These are phyloP conservation scores for Macrocybe gigantea DNA, from an alignment of 768 basidiomycete species.

Conservation along the genomic window DNA sequence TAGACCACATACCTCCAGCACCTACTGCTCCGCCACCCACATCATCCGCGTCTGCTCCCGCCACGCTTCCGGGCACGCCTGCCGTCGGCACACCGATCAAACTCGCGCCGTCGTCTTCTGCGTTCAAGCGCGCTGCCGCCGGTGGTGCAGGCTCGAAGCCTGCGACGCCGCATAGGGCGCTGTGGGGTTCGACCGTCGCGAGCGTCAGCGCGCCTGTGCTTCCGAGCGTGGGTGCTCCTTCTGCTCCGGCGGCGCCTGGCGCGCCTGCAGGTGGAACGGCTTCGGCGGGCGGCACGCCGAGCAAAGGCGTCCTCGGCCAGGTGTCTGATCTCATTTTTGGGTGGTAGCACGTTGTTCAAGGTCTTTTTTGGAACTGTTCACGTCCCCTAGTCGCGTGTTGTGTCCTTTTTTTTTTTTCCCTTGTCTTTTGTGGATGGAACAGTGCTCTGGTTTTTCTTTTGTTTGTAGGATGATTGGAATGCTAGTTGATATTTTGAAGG, in stretches of 20 bases:
- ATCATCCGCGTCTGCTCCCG: constrained; percentile 4
- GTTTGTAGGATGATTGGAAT: too few species aligned
- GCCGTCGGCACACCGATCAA: constrained; percentile 65
- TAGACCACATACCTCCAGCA: constrained; percentile 33
- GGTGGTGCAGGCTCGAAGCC: constrained; percentile 17
- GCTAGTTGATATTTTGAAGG: too few species aligned
- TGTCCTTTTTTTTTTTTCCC: constrained; percentile 12
- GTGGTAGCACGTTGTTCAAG: constrained; percentile 41
- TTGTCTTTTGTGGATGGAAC: constrained; percentile 3
- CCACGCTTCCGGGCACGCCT: constrained; percentile 20
- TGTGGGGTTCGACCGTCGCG: constrained; percentile 12
- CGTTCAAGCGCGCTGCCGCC: constrained; percentile 52
- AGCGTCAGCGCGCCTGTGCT: constrained; percentile 11
- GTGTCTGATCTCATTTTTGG: constrained; percentile 79
- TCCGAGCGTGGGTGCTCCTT: constrained; percentile 5
- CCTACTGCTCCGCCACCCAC: constrained; percentile 8
- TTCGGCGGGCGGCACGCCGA: constrained; percentile 24
- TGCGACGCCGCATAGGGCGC: constrained; percentile 12
- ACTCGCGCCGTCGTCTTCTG: constrained; percentile 67
- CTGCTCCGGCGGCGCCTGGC: neutral
- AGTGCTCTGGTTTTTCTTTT: too few species aligned
- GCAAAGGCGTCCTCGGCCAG: constrained; percentile 63
- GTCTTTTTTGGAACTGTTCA: neutral
- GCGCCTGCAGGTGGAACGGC: neutral
- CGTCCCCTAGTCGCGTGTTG: constrained; percentile 11